Evolutionary conservation across 208 protist species (phyloP).

Genomic region (Trypanosoma melophagium): DNA sequence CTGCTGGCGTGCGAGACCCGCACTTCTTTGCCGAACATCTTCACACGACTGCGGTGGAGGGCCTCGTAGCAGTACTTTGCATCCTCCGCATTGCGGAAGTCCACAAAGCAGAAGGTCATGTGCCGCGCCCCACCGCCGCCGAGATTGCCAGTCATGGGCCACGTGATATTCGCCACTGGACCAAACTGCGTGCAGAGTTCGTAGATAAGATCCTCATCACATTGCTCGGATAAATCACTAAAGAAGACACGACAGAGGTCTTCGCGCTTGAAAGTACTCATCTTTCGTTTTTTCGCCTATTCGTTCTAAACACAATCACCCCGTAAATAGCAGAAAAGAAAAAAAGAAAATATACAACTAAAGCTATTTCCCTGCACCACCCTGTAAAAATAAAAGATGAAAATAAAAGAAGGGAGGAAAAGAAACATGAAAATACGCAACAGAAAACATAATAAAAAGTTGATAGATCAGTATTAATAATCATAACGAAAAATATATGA

Average conservation of each 20-base stretch:
- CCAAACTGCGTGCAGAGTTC: slow-evolving; percentile 86
- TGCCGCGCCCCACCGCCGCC: slow-evolving; percentile 53
- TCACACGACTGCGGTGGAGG: slow-evolving; percentile 53
- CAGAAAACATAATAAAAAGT: background rate
- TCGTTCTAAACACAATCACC: background rate
- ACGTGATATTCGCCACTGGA: slow-evolving; percentile 64
- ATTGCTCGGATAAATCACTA: slow-evolving; percentile 74
- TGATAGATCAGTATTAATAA: background rate
- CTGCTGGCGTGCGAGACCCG: slow-evolving; percentile 63
- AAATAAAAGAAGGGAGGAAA: background rate
- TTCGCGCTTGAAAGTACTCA: slow-evolving; percentile 78
- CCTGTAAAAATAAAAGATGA: background rate
- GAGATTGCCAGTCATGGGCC: slow-evolving; percentile 44
- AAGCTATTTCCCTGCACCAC: background rate
- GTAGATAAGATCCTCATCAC: slow-evolving; percentile 74
- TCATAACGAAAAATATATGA: too few relatives aligned
- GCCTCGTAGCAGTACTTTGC: slow-evolving; percentile 90
- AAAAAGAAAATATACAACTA: background rate
- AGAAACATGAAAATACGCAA: background rate
- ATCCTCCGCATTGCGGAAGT: slow-evolving; percentile 74
- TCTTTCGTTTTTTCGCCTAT: slow-evolving; percentile 9
- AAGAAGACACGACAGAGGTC: slow-evolving; percentile 77
- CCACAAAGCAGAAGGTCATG: slow-evolving; percentile 74
- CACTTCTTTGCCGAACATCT: slow-evolving; percentile 75
- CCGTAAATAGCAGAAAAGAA: background rate